Evolutionary conservation across 2,329 filamentous ascomycete species (phyloP), one percentile per base, ranked within the genome.

Genomic region (Penicillium palitans): DNA sequence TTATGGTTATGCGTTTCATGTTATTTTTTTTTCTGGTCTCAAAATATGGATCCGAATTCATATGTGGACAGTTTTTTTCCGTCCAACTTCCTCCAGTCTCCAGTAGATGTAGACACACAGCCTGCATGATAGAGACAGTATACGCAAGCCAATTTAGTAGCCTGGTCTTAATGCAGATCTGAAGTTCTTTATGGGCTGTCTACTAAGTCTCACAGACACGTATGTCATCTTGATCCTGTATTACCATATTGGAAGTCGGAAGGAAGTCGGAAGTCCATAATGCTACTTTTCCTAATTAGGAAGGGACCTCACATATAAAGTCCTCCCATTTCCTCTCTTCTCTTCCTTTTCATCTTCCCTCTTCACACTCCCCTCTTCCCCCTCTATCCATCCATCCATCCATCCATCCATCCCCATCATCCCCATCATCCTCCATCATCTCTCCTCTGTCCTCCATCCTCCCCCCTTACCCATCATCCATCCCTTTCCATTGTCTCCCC

Each of bases 1-100:
- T 58, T 58, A 58, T 54, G 55, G 42, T 54, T 48, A 58, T 57
- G 55, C 40, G 42, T 44, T 52, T 52, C 54, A 57, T 57, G 49
- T 52, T 51, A 52, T 57, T 53, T 50, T 21, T 12, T 31, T 31
- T 9, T 13, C 39, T 35, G 40, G 29, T 46, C 51, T 47, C 24
- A 47, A 46, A 37, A 25, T 47, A 37, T 53, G 29, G 51, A 47
- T 21, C 24, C n/a, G 29, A 39, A 57, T 52, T 31, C 31, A 52
- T 45, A 8, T 33, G 17, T 46, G 51, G 31, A 53, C 24, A 35
- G 17, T 13, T 37, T 46, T 25, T 21, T n/a, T 31, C 24, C 21
- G 7, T 25, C 21, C 21, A 42, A 8, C 13, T 9, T 27, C 33
- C 15, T 25, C 21, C 12, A 25, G 10, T 19, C n/a, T 24, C 15